Percentiles rank a stretch among this genome's conserved stretches.
Evolutionary conservation across 805 yeast genomes (phyloP).

Genomic region (Sungouiozyma intestinalis): DNA sequence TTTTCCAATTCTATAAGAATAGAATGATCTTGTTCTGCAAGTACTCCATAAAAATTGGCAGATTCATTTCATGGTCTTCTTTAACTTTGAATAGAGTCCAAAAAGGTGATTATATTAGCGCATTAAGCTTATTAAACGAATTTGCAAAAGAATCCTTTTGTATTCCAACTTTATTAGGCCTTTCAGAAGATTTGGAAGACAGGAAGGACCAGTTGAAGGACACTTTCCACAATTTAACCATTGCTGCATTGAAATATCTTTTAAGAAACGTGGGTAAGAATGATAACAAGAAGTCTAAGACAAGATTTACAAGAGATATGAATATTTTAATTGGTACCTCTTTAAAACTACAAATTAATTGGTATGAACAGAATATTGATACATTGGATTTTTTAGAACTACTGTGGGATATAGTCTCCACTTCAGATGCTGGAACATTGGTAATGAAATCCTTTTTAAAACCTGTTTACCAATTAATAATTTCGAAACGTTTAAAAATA

Average conservation of each 20-base stretch:
- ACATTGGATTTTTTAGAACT: slow-evolving; percentile 2
- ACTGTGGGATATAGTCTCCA: slow-evolving; percentile 7
- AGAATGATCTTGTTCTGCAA: slow-evolving; percentile 17
- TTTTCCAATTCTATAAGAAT: slow-evolving; percentile 13
- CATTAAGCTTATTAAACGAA: slow-evolving; percentile 16
- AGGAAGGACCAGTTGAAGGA: slow-evolving; percentile 19
- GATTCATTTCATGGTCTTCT: slow-evolving; percentile 25
- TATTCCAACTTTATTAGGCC: slow-evolving; percentile 11
- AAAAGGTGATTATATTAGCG: slow-evolving; percentile 19
- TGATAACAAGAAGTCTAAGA: slow-evolving; percentile 10
- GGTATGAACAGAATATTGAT: slow-evolving; percentile 1
- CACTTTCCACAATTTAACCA: slow-evolving; percentile 23
- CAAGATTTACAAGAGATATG: neutral
- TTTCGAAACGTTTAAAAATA: slow-evolving; percentile 19
- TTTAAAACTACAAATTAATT: slow-evolving; percentile 1
- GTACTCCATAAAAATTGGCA: slow-evolving; percentile 21
- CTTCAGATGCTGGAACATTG: neutral
- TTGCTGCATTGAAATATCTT: slow-evolving; percentile 22
- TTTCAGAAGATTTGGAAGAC: slow-evolving; percentile 6
- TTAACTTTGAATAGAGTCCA: slow-evolving; percentile 22
- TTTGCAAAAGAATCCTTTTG: slow-evolving; percentile 12
- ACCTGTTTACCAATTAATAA: slow-evolving; percentile 1
- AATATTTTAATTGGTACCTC: neutral
- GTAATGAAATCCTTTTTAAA: neutral
- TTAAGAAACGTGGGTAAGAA: slow-evolving; percentile 7